Percentiles rank a stretch among this genome's conserved stretches.
Conservation (phyloP, 2,329 filamentous ascomycete genomes). For the Fusarium sp. region DNA sequence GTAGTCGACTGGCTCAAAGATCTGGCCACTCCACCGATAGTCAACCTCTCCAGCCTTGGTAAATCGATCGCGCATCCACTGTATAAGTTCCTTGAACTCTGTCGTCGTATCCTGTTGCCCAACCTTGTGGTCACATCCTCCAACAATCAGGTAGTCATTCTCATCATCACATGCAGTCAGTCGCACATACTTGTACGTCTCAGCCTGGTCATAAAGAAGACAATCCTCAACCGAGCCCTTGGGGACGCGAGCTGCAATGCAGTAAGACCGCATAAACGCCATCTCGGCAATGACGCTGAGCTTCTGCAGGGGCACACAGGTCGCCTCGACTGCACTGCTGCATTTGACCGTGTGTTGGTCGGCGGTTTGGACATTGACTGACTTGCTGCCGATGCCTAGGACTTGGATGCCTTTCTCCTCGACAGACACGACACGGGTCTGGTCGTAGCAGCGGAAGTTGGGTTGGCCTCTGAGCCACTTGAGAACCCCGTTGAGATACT, state of each 20-base stretch:
- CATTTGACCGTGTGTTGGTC: constrained; percentile 64
- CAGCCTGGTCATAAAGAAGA: constrained; percentile 69
- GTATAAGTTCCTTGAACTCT: constrained; percentile 66
- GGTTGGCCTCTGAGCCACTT: constrained; percentile 65
- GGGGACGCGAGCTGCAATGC: constrained; percentile 69
- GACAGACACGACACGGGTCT: constrained; percentile 64
- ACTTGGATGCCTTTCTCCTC: constrained; percentile 61
- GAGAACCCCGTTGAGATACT: constrained; percentile 68
- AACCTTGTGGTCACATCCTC: constrained; percentile 73
- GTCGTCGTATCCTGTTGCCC: constrained; percentile 64
- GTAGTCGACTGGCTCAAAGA: constrained; percentile 69
- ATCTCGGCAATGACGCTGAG: constrained; percentile 67
- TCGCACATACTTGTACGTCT: constrained; percentile 70
- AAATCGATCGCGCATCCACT: constrained; percentile 69
- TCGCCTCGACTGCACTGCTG: constrained; percentile 67
- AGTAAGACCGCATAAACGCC: constrained; percentile 70
- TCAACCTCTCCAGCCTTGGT: constrained; percentile 64
- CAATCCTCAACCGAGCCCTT: constrained; percentile 68
- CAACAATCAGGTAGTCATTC: constrained; percentile 70
- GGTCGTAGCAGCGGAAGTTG: constrained; percentile 68
- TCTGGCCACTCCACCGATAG: constrained; percentile 72
- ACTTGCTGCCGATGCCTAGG: constrained; percentile 51
- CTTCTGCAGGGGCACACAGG: constrained; percentile 70
- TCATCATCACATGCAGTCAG: constrained; percentile 67
- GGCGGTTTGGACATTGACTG: constrained; percentile 63